Base-by-base conservation (phyloP, 169 alveolate genomes). In the Plasmodium sp. region DNA sequence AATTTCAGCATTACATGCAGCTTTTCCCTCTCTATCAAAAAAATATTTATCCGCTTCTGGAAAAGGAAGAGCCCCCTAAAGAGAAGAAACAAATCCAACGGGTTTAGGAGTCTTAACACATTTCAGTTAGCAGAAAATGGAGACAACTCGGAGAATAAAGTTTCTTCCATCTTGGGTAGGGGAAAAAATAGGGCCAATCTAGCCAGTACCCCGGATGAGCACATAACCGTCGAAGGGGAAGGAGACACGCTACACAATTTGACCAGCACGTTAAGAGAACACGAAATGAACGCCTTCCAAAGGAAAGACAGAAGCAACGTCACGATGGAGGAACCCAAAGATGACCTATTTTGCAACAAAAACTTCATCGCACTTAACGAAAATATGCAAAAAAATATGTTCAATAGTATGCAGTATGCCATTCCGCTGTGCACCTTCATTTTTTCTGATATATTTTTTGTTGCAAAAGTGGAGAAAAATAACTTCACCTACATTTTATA, bases 1-100 rank as follows among this genome's bases (percentile, higher is more conserved):
- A 90, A 90, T 90, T 90, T 90, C 83, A 90, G 45, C 36, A 81
- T 90, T 39, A 90, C 94, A 3, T 90, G 94, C 41, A 90, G 94
- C 83, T 90, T 90, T 45, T 81, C 94, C 10, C 27, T 90, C 45
- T 81, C 84, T 31, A 90, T 90, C 56, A 90, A 90, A 33, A 90
- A 90, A 48, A 67, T 90, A 71, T 62, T 90, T 71, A 67, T 90
- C 3, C 43, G 94, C 14, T 54, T 90, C 72, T 90, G 94, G 94
- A 90, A 90, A 81, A 90, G 94, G 43, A 90, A 62, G 51, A 80
- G 84, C 31, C 94, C 94, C 14, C 14, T 90, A 34, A 90, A 74
- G 71, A 16, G 43, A 27, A 72, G 81, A 54, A 56, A 75, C 22
- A 86, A 86, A 86, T 48, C 56, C 27, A 86, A 7, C 34, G 85